Evolutionary conservation across 2,329 filamentous ascomycete species (phyloP), one percentile per base, ranked within the genome.

Genomic region (Allantophomopsis cytisporea): DNA sequence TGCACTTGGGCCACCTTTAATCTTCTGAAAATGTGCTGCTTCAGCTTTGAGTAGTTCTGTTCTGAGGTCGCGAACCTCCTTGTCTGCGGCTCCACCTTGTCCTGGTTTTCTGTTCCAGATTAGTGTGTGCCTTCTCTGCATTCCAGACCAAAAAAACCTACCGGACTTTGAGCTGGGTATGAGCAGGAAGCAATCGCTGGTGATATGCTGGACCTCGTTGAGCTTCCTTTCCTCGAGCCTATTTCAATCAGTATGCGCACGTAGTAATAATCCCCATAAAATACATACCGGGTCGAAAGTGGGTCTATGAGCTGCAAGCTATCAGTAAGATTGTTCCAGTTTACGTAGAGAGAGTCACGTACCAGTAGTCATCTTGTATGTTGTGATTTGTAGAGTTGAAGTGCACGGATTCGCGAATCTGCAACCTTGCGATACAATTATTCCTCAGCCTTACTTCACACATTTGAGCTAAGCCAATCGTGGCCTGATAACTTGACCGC

Each of bases 181-280:
- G 83, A 23, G 91, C 91, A 28, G 91, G 89, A 12, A 95, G 79
- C 13, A 96, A 81, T 52, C 91, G 83, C 62, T 96, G 89, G 59
- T 98, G 91, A 66, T 95, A 96, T 51, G 87, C 89, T 37, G 86
- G 84, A 36, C 91, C 91, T 54, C 87, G 82, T 43, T 87, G 81
- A 53, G 88, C 86, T 63, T 98, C 91, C 69, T 95, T 95, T 58
- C 91, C 91, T 57, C 81, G 78, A 33, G 89, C 88, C 83, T 87
- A 47, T 41, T 45, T 46, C 46, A 16, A 11, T 16, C 14, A 34
- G 32, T 34, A 15, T 16, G 32, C 32, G 17, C 7, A 28, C 7
- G 3, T 3, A 12, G 20, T 21, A 12, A 12, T 8, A 8, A 8
- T 10, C 23, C 23, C 8, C 8, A 28, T 8, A 34, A 34, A 17